These are phyloP conservation scores for Fagopyrum esculentum DNA, from an alignment of 148 eudicot genomes.

Conservation along the genomic window DNA sequence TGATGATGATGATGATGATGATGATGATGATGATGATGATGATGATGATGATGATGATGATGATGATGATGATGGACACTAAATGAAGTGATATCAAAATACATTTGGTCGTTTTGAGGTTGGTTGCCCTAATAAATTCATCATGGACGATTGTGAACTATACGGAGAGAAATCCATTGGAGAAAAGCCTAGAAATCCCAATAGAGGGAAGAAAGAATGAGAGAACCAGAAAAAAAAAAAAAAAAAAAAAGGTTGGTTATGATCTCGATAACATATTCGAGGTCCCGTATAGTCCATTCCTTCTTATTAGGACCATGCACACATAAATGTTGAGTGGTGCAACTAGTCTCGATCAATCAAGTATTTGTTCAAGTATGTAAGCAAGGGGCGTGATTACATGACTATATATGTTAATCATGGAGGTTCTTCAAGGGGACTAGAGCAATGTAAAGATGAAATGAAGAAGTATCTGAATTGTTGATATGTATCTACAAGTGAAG, in stretches of 20 bases:
- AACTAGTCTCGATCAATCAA: constrained; percentile 14
- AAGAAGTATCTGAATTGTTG: neutral
- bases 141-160: too few relatives aligned
- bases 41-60: too few relatives aligned
- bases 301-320: constrained; percentile 9
- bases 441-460: neutral
- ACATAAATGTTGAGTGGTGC: constrained; percentile 20
- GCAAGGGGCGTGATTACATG: constrained; percentile 2
- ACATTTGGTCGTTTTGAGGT: too few relatives aligned
- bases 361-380: constrained; percentile 19
- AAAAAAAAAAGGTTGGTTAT: neutral
- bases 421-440: too few relatives aligned
- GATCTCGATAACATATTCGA: neutral
- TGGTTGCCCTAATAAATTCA: too few relatives aligned
- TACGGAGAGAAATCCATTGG: too few relatives aligned
- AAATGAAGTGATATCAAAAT: too few relatives aligned
- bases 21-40: too few relatives aligned
- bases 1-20: too few relatives aligned
- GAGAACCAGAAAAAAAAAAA: neutral
- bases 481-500: neutral
- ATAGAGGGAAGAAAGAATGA: neutral
- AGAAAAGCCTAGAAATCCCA: too few relatives aligned
- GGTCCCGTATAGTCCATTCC: neutral
- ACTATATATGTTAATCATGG: neutral
- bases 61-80: too few relatives aligned